A percentile compares a stretch with the other conserved stretches of the same genome.
These are phyloP conservation scores for Waitea zeae DNA, from an alignment of 1,284 basidiomycete genomes.

Conservation along the genomic window DNA sequence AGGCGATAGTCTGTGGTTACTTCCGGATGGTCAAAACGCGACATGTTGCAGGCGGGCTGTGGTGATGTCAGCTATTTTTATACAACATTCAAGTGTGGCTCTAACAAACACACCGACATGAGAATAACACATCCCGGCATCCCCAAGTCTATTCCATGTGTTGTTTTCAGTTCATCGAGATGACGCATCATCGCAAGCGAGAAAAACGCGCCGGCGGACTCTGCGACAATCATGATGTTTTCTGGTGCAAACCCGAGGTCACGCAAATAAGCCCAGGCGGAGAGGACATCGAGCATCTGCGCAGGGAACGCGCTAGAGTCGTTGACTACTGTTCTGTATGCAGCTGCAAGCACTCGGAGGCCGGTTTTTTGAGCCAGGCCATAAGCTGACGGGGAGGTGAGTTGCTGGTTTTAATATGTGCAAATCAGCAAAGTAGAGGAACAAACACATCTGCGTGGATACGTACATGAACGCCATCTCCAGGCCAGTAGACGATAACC, in stretches of 20 bases:
- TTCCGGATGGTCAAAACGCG: conserved; percentile 1
- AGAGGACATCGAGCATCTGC: conserved; percentile 20
- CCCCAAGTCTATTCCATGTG: not conserved
- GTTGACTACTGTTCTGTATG: conserved; percentile 7
- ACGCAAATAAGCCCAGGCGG: conserved; percentile 17
- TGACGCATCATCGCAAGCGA: conserved; percentile 14
- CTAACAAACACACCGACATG: conserved; percentile 2
- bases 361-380: conserved; percentile 1
- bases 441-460: not conserved
- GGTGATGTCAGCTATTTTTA: not conserved
- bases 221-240: conserved; percentile 26
- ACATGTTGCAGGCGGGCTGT: conserved; percentile 3
- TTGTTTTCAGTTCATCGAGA: conserved; percentile 3
- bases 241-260: conserved; percentile 13
- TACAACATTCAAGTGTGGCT: not conserved
- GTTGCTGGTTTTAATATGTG: not conserved
- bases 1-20: conserved; percentile 3
- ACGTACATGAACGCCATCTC: conserved; percentile 3
- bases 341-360: conserved; percentile 7
- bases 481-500: conserved; percentile 2
- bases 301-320: conserved; percentile 16
- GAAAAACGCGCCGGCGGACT: conserved; percentile 29
- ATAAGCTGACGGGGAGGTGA: conserved; percentile 1
- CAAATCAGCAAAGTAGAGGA: not conserved
- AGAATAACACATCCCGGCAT: conserved; percentile 1